Base-by-base conservation (phyloP, 2,329 filamentous ascomycete genomes). In the Dothideomycetes sp. region DNA sequence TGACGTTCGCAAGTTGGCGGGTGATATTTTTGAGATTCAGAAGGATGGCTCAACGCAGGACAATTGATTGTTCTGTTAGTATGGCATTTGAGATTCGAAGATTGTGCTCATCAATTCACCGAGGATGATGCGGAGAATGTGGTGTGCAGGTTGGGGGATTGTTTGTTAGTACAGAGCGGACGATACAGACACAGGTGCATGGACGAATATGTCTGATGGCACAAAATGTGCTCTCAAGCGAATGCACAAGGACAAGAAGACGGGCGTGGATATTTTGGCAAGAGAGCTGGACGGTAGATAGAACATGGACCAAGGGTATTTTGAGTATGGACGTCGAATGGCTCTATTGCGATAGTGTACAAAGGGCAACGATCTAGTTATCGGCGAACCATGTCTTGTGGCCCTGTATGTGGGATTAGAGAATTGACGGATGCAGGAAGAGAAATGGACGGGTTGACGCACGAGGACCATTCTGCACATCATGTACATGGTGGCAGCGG, bases 371-470 rank as follows among this genome's bases (percentile, higher is more conserved):
- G 13, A 39, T 47, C 17, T 34, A 45, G 32, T 47, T 39, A 35
- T 19, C 24, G 35, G 27, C 33, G 25, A 54, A 84, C 78, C 79
- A 87, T 47, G 79, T 84, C 75, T 86, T 88, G 73, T 88, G 76
- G 56, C 84, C 84, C 48, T 65, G 31, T 45, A 10, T 10, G 9
- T 8, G 13, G 23, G 17, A n/a, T 38, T 19, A 24, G 22, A 32
- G 23, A n/a, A 5, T 20, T 8, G 7, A 17, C 15, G n/a, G 2
- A 37, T 10, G 36, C 4, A n/a, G 9, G 33, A n/a, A 4, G 13
- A 2, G 18, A 20, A 13, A 17, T 9, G 29, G 11, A 7, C 5
- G 11, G 13, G n/a, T 20, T 16, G 27, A 53, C 64, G 29, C 60
- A 67, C 64, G 31, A 79, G 60, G 49, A 83, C 67, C 69, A 83